These are phyloP conservation scores for Urochloa ruziziensis DNA, from an alignment of 176 grass and related monocot species.

Conservation along the genomic window DNA sequence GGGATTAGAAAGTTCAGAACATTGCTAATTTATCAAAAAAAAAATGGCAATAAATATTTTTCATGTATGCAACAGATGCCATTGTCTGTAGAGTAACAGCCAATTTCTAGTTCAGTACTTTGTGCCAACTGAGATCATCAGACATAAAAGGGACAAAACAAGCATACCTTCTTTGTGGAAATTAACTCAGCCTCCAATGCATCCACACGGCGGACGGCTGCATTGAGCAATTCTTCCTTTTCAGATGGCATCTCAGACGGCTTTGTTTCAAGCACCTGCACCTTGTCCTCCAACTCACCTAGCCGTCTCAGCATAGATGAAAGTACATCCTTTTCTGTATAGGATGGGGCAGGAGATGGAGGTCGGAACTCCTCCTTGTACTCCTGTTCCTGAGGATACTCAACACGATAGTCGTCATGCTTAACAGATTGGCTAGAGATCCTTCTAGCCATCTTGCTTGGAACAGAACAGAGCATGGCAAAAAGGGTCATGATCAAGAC, in stretches of 20 bases:
- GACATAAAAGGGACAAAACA: constrained; percentile 10
- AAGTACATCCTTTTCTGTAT: constrained; percentile 69
- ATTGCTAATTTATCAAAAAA: background rate
- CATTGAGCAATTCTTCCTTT: constrained; percentile 92
- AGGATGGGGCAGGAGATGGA: constrained; percentile 83
- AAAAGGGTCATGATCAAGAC: constrained; percentile 72
- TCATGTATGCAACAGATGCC: background rate
- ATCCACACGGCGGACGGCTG: constrained; percentile 80
- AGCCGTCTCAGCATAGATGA: constrained; percentile 67
- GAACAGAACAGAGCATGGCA: constrained; percentile 50
- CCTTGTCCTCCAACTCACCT: constrained; percentile 83
- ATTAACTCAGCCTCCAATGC: constrained; percentile 97
- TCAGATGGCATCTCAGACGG: constrained; percentile 88
- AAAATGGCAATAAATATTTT: background rate
- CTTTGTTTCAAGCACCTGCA: constrained; percentile 77
- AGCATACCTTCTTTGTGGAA: constrained; percentile 84
- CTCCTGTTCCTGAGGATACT: constrained; percentile 54
- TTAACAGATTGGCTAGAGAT: constrained; percentile 49
- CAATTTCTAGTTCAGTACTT: background rate
- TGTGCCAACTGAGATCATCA: background rate
- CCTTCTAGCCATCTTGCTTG: constrained; percentile 61
- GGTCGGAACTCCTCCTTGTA: constrained; percentile 83
- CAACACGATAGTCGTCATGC: constrained; percentile 39
- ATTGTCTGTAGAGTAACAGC: background rate
- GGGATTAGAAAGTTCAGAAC: background rate